Evolutionary conservation across 495 filamentous ascomycete genomes (phyloP), one percentile per base, ranked within the genome.

Genomic region (Wilcoxina mikolae): DNA sequence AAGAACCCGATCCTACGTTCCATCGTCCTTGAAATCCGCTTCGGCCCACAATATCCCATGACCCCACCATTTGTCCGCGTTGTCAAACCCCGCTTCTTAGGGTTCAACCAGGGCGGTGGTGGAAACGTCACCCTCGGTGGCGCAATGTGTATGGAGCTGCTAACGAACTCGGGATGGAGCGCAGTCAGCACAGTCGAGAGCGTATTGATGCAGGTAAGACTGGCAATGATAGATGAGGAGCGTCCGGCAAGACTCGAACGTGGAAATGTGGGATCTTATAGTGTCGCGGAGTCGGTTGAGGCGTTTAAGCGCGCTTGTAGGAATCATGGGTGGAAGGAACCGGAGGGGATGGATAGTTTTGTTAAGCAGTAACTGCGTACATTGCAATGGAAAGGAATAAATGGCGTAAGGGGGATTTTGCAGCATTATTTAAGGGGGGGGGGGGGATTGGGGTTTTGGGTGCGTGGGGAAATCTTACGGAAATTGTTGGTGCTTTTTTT

Each of bases 111-210:
- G 3, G 86, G 87, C 10, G 89, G 89, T 22, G 89, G 89, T 18
- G 89, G 89, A 1, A 88, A 95, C 65, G 82, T 95, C 53, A 94
- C 89, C 0, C 63, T 70, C n/a, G 89, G 89, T 2, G 89, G 89
- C 1, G 83, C 88, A 1, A 74, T 95, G 68, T 95, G 89, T 67
- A 88, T 94, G 85, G 83, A 95, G 68, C 73, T 95, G 4, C 75
- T 95, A 31, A 95, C 89, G 2, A 84, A 81, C 60, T 72, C 78
- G 9, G 89, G 89, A 11, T 95, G 89, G 89, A 78, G 74, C 15
- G 78, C 83, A 0, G 81, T 75, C 0, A 77, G 73, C 50, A 78
- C 75, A 24, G 77, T 95, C 55, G 89, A 95, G 69, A 82, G 75
- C 47, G 80, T 95, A 3, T 68, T 95, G 7, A 65, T 94, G 50